Percentiles rank a stretch among this genome's conserved stretches.
Conservation (phyloP, 2,329 filamentous ascomycete species). For the Rhynchosporium agropyri region DNA sequence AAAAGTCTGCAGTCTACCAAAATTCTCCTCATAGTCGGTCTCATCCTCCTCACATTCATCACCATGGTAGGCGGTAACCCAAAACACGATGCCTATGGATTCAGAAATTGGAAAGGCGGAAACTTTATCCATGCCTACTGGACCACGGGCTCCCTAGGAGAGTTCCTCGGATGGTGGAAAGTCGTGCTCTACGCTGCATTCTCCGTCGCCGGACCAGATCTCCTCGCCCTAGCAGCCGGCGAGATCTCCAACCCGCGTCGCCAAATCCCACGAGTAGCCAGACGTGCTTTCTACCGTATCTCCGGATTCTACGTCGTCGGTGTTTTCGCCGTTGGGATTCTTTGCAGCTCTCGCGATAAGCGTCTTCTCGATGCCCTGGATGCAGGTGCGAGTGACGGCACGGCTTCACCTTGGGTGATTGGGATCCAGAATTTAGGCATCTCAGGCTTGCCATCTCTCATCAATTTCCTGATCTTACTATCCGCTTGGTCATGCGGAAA, state of each 20-base stretch:
- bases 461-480: conserved; percentile 20
- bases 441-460: conserved; percentile 9
- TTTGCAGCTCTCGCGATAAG: conserved; percentile 17
- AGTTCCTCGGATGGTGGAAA: conserved; percentile 21
- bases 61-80: conserved; percentile 84
- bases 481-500: conserved; percentile 21
- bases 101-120: conserved; percentile 60
- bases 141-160: conserved; percentile 16
- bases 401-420: conserved; percentile 19
- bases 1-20: conserved; percentile 42
- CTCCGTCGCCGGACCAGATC: conserved; percentile 18
- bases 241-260: conserved; percentile 22
- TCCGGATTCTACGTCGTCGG: conserved; percentile 21
- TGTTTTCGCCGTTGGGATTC: conserved; percentile 19
- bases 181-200: conserved; percentile 22
- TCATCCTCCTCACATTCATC: conserved; percentile 76
- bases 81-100: conserved; percentile 68
- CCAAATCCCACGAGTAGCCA: conserved; percentile 19
- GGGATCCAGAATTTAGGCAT: conserved; percentile 19
- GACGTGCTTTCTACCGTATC: conserved; percentile 22
- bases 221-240: conserved; percentile 19
- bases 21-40: conserved; percentile 59
- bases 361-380: conserved; percentile 13
- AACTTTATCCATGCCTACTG: conserved; percentile 21
- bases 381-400: conserved; percentile 10